Percentiles rank a stretch among this genome's conserved stretches.
These are phyloP conservation scores for Phytopythium litorale DNA, from an alignment of 352 stramenopile species.

Conservation along the genomic window DNA sequence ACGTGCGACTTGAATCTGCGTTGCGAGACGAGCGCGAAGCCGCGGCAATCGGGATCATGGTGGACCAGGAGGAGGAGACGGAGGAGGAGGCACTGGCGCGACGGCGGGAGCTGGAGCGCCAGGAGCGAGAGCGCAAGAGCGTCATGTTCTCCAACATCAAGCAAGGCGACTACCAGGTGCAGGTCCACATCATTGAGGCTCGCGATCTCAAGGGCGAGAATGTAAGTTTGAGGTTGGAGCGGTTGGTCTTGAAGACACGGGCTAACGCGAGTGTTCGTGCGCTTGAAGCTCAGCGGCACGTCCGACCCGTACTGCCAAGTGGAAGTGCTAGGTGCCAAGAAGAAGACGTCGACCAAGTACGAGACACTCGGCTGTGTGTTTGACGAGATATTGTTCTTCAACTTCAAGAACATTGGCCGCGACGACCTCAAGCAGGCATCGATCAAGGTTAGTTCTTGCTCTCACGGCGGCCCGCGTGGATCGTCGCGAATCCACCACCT, in stretches of 20 bases:
- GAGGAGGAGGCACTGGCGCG: conserved; percentile 50
- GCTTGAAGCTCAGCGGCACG: conserved; percentile 64
- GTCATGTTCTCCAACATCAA: conserved; percentile 47
- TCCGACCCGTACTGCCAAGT: conserved; percentile 88
- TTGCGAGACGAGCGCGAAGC: conserved; percentile 14
- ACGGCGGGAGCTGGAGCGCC: conserved; percentile 32
- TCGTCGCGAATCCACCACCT: neutral
- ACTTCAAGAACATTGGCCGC: conserved; percentile 79
- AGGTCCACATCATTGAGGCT: conserved; percentile 86
- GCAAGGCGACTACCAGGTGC: conserved; percentile 80
- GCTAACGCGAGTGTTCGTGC: neutral
- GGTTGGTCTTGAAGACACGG: neutral
- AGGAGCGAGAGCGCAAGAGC: conserved; percentile 47
- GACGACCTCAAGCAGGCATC: conserved; percentile 62
- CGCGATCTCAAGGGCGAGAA: conserved; percentile 88
- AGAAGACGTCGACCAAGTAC: conserved; percentile 80
- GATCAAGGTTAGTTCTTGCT: conserved; percentile 42
- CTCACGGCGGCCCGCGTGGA: too few relatives aligned
- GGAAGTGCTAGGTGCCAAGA: conserved; percentile 59
- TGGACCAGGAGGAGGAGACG: conserved; percentile 75
- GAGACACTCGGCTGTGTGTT: conserved; percentile 86
- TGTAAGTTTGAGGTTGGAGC: conserved; percentile 19
- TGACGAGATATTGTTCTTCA: conserved; percentile 90
- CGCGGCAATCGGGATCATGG: conserved; percentile 25
- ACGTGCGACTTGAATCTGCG: conserved; percentile 15